These are phyloP conservation scores for Microstegium vimineum DNA, from an alignment of 176 grass and related monocot genomes.

Conservation along the genomic window DNA sequence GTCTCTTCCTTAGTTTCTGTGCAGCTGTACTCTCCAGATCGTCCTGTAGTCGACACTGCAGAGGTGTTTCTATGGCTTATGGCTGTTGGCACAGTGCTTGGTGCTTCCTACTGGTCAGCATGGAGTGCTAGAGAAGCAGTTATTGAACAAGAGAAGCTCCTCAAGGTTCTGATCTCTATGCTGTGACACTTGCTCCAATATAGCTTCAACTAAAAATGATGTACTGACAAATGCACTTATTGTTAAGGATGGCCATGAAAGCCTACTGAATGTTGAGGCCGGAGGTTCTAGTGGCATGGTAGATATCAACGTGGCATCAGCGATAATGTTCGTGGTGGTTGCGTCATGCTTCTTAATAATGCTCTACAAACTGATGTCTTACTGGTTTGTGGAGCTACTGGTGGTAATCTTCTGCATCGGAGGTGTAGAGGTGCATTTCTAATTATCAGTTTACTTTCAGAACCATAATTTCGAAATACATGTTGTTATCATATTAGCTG, in stretches of 20 bases:
- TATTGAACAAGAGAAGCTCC: conserved; percentile 78
- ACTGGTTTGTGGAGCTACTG: conserved; percentile 88
- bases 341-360: conserved; percentile 93
- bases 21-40: conserved; percentile 88
- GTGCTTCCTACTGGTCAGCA: conserved; percentile 95
- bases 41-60: conserved; percentile 80
- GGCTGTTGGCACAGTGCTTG: conserved; percentile 92
- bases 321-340: conserved; percentile 88
- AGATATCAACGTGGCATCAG: conserved; percentile 75
- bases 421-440: conserved; percentile 72
- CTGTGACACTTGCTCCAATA: neutral
- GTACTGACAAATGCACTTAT: conserved; percentile 23
- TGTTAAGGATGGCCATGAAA: conserved; percentile 81
- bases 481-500: neutral
- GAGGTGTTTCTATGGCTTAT: conserved; percentile 99
- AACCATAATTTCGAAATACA: neutral
- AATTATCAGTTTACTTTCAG: conserved; percentile 1
- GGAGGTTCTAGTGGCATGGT: conserved; percentile 68
- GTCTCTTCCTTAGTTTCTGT: conserved; percentile 58
- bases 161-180: conserved; percentile 64
- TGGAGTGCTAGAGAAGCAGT: conserved; percentile 78
- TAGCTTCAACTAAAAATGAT: conserved; percentile 12
- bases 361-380: conserved; percentile 89
- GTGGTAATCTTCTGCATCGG: conserved; percentile 94
- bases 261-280: conserved; percentile 46